Evolutionary conservation across 768 basidiomycete genomes (phyloP).

Genomic region (Psilocybe subaeruginosa): DNA sequence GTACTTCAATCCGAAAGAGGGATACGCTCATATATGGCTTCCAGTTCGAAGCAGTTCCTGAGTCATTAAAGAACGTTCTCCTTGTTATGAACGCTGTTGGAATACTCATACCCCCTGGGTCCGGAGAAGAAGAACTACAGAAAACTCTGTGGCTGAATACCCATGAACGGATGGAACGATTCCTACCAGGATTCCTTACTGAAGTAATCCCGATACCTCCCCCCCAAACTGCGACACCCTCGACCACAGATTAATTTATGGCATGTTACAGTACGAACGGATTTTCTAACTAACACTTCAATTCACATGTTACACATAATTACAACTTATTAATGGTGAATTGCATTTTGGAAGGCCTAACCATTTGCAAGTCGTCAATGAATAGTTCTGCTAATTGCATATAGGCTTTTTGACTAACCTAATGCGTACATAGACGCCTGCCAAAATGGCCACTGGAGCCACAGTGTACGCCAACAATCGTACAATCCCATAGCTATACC

Average conservation of each 20-base stretch:
- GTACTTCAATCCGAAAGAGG: background rate
- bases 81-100: constrained; percentile 93
- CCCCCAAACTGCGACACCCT: constrained; percentile 14
- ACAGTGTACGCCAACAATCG: constrained; percentile 55
- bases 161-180: constrained; percentile 84
- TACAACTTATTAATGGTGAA: constrained; percentile 25
- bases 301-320: constrained; percentile 5
- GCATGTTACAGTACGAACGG: constrained; percentile 1
- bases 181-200: constrained; percentile 87
- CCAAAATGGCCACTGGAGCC: constrained; percentile 52
- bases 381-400: background rate
- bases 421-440: constrained; percentile 48
- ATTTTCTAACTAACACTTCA: background rate
- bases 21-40: background rate
- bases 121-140: constrained; percentile 60
- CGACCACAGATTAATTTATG: constrained; percentile 16
- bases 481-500: constrained; percentile 37
- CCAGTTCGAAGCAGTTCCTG: constrained; percentile 93
- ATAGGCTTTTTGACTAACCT: constrained; percentile 41
- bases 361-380: background rate
- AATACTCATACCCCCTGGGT: constrained; percentile 69
- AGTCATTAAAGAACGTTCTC: constrained; percentile 95
- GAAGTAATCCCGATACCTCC: constrained; percentile 59
- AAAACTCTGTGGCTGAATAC: constrained; percentile 84
- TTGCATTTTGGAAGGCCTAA: constrained; percentile 69